These are phyloP conservation scores for Schwanniomyces occidentalis DNA, from an alignment of 805 yeast species.

Conservation along the genomic window DNA sequence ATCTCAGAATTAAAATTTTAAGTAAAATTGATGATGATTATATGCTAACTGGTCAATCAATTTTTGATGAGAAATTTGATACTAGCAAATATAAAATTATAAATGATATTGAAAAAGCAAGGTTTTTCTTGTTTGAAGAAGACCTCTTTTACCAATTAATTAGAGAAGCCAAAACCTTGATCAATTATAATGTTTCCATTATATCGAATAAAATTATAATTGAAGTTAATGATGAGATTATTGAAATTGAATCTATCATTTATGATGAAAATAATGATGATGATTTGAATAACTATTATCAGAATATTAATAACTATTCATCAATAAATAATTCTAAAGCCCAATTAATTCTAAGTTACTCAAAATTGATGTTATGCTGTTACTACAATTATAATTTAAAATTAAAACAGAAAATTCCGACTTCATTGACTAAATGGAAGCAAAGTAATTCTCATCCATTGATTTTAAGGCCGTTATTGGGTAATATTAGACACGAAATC, in stretches of 20 bases:
- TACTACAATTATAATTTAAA: slow-evolving; percentile 50
- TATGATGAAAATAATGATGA: slow-evolving; percentile 44
- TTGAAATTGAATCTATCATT: slow-evolving; percentile 70
- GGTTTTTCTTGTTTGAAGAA: slow-evolving; percentile 81
- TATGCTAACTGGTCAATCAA: slow-evolving; percentile 59
- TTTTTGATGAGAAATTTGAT: slow-evolving; percentile 21
- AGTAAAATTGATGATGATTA: slow-evolving; percentile 55
- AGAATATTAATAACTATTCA: slow-evolving; percentile 29
- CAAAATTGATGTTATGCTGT: slow-evolving; percentile 63
- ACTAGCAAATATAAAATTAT: slow-evolving; percentile 30
- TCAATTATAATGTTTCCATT: slow-evolving; percentile 66
- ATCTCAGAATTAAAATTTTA: slow-evolving; percentile 60
- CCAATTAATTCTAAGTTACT: slow-evolving; percentile 49
- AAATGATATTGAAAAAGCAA: slow-evolving; percentile 61
- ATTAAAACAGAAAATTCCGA: slow-evolving; percentile 47
- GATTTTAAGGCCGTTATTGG: slow-evolving; percentile 57
- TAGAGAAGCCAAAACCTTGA: slow-evolving; percentile 70
- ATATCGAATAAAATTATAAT: slow-evolving; percentile 64
- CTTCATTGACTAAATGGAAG: slow-evolving; percentile 46
- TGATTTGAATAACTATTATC: slow-evolving; percentile 28
- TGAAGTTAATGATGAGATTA: slow-evolving; percentile 61
- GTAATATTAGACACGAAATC: slow-evolving; percentile 56
- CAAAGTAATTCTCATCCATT: slow-evolving; percentile 44
- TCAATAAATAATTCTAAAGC: slow-evolving; percentile 45
- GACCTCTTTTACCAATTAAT: slow-evolving; percentile 79